Evolutionary conservation across 495 filamentous ascomycete genomes (phyloP).

Genomic region (Friedmanniomyces simplex): DNA sequence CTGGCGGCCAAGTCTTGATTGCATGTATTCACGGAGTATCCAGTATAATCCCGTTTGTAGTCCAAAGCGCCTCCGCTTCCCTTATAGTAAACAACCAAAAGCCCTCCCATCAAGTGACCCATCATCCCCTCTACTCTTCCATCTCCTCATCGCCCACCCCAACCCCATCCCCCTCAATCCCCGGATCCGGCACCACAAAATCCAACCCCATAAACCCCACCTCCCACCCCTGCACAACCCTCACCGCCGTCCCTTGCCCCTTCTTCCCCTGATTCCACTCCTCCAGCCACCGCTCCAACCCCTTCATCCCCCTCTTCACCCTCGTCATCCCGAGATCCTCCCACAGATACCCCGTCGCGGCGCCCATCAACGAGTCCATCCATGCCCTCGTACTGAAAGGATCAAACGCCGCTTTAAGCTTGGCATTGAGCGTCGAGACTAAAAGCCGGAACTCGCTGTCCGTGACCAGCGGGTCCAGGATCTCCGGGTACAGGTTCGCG

Average conservation of each 20-base stretch:
- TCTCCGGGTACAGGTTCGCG: slow-evolving; percentile 90
- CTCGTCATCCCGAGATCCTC: slow-evolving; percentile 64
- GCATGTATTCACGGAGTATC: no score
- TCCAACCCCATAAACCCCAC: slow-evolving; percentile 22
- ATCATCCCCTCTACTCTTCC: no score
- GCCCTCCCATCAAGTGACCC: background rate
- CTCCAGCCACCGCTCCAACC: slow-evolving; percentile 16
- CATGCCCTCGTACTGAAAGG: slow-evolving; percentile 12
- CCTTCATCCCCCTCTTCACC: slow-evolving; percentile 8
- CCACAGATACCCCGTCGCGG: slow-evolving; percentile 79
- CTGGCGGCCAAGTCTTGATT: no score
- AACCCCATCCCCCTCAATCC: slow-evolving; percentile 13
- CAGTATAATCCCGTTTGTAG: no score
- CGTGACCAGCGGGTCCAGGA: slow-evolving; percentile 71
- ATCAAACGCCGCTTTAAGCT: slow-evolving; percentile 16
- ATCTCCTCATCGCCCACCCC: background rate
- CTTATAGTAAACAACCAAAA: background rate
- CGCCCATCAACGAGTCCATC: slow-evolving; percentile 16
- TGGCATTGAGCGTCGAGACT: slow-evolving; percentile 15
- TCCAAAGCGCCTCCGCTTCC: background rate
- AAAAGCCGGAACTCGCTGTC: slow-evolving; percentile 44
- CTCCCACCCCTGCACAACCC: slow-evolving; percentile 14
- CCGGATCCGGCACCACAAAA: slow-evolving; percentile 26
- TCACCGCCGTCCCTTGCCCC: slow-evolving; percentile 15
- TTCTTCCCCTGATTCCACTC: slow-evolving; percentile 14